These are phyloP conservation scores for Bjerkandera adusta DNA, from an alignment of 1,284 basidiomycete species.

Conservation along the genomic window DNA sequence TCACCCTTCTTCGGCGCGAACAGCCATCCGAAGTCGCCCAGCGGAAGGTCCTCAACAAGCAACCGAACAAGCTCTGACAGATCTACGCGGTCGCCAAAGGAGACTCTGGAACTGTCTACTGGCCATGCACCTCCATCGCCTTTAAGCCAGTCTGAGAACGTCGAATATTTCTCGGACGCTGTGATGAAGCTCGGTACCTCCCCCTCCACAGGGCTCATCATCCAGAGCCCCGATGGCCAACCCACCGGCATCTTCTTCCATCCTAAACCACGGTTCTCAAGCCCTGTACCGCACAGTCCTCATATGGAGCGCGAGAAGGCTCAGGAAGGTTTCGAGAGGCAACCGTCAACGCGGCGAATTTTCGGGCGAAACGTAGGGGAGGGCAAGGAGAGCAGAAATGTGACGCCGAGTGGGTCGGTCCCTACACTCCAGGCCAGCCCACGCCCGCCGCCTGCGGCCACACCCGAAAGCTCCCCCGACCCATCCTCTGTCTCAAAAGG, in stretches of 20 bases:
- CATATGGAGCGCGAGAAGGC: slow-evolving; percentile 15
- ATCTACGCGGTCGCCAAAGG: slow-evolving; percentile 53
- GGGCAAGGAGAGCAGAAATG: too few relatives aligned
- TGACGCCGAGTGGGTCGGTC: too few relatives aligned
- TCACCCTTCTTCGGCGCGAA: slow-evolving; percentile 42
- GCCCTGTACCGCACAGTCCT: slow-evolving; percentile 19
- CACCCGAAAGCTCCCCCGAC: background rate
- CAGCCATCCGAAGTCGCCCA: slow-evolving; percentile 38
- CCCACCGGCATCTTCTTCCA: slow-evolving; percentile 96
- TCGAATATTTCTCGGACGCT: slow-evolving; percentile 87
- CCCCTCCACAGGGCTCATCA: slow-evolving; percentile 84
- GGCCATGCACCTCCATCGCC: slow-evolving; percentile 65
- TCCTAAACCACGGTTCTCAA: slow-evolving; percentile 51
- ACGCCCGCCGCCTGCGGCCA: background rate
- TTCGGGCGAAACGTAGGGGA: too few relatives aligned
- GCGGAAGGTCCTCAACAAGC: slow-evolving; percentile 41
- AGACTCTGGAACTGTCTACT: slow-evolving; percentile 35
- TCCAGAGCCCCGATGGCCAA: slow-evolving; percentile 91
- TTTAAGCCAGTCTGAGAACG: slow-evolving; percentile 69
- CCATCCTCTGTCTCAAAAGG: too few relatives aligned
- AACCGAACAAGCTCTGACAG: slow-evolving; percentile 60
- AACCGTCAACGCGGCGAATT: slow-evolving; percentile 2
- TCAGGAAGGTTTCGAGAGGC: slow-evolving; percentile 2
- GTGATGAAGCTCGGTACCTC: slow-evolving; percentile 71
- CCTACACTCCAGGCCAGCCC: background rate